Conservation (phyloP, 1,139 yeast species). For the Suhomyces anneliseae region DNA sequence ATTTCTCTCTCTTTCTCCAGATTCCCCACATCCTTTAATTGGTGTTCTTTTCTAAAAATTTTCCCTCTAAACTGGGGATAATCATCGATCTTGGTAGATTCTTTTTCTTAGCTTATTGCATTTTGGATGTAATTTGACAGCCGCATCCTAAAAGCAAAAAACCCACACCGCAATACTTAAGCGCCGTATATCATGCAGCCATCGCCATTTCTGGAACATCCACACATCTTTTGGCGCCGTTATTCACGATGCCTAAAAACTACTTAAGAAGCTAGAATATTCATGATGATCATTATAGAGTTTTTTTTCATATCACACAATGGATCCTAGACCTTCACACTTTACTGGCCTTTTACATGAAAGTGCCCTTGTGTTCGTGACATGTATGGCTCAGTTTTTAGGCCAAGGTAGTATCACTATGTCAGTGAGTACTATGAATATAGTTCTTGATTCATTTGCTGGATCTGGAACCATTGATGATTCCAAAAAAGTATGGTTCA, state of each 20-base stretch:
- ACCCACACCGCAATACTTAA: constrained; percentile 3
- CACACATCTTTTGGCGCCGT: background rate
- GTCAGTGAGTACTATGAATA: constrained; percentile 42
- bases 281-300: background rate
- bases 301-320: background rate
- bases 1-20: too few species aligned
- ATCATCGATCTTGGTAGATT: too few species aligned
- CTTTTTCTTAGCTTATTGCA: background rate
- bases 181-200: background rate
- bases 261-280: background rate
- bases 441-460: constrained; percentile 31
- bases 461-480: constrained; percentile 15
- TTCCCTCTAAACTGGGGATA: too few species aligned
- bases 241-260: background rate
- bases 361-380: constrained; percentile 14
- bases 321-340: constrained; percentile 19
- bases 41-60: too few species aligned
- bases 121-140: background rate
- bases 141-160: background rate
- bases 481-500: constrained; percentile 50
- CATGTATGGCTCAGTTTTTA: constrained; percentile 32
- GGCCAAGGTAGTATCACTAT: constrained; percentile 42
- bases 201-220: background rate
- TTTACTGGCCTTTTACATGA: constrained; percentile 18
- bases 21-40: too few species aligned